Evolutionary conservation across 306 rosid genomes (phyloP).

Genomic region (Fagus crenata): DNA sequence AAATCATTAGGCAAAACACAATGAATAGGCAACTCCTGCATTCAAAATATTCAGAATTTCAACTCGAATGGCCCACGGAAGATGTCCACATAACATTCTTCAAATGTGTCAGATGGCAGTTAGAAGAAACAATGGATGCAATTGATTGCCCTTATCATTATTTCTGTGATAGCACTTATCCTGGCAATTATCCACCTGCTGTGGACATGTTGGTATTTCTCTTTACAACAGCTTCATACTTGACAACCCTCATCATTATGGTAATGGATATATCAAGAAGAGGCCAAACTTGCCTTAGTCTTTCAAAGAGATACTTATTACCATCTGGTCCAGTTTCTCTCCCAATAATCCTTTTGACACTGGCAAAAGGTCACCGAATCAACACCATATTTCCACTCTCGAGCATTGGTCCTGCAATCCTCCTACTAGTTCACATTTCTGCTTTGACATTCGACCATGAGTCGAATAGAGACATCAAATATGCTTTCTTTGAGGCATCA

Average conservation of each 20-base stretch:
- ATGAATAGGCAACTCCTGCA: slow-evolving; percentile 51
- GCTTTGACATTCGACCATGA: slow-evolving; percentile 61
- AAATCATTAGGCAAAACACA: slow-evolving; percentile 17
- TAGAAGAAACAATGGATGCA: slow-evolving; percentile 77
- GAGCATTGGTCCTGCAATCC: slow-evolving; percentile 72
- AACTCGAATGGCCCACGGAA: slow-evolving; percentile 43
- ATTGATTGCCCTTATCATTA: slow-evolving; percentile 81
- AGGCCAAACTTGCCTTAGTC: slow-evolving; percentile 25
- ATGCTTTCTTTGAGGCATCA: slow-evolving; percentile 67
- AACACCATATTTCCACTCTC: slow-evolving; percentile 68
- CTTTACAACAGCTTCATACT: slow-evolving; percentile 55
- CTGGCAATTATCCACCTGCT: slow-evolving; percentile 55
- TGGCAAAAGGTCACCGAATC: slow-evolving; percentile 72
- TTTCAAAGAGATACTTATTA: slow-evolving; percentile 45
- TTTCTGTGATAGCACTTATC: slow-evolving; percentile 68
- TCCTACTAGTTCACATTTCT: slow-evolving; percentile 66
- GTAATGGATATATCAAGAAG: slow-evolving; percentile 42
- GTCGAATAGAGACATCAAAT: slow-evolving; percentile 52
- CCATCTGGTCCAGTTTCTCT: slow-evolving; percentile 86
- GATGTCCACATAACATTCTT: slow-evolving; percentile 57
- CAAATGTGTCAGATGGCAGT: slow-evolving; percentile 93
- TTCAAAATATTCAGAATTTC: slow-evolving; percentile 47
- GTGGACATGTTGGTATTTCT: slow-evolving; percentile 56
- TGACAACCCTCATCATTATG: slow-evolving; percentile 59
- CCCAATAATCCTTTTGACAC: slow-evolving; percentile 64